phyloP scores from a whole-genome alignment of 306 rosid genomes.

The Medicago ruthenica region DNA sequence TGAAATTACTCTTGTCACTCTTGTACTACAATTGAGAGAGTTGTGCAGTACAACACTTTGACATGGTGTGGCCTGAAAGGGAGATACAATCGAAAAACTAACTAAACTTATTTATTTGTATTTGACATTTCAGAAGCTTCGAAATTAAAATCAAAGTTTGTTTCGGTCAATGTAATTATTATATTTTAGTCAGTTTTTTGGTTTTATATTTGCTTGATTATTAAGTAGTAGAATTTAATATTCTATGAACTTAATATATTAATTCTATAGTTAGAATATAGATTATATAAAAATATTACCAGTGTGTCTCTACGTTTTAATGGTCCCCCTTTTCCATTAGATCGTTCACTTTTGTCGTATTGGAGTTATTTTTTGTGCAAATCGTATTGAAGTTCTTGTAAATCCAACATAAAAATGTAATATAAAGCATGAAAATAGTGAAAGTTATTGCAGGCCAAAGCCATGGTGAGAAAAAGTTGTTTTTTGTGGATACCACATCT shows the following conservation, averaged over 20 bases:
- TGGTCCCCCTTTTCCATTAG: slow-evolving; percentile 11
- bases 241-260: not conserved
- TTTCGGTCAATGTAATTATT: not conserved
- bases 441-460: slow-evolving; percentile 12
- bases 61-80: not conserved
- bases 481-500: slow-evolving; percentile 34
- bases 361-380: not conserved
- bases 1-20: slow-evolving; percentile 8
- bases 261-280: too few relatives aligned
- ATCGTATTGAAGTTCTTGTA: slow-evolving; percentile 7
- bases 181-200: not conserved
- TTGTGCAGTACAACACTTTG: slow-evolving; percentile 34
- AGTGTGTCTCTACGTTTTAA: not conserved
- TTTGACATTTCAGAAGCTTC: not conserved
- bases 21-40: slow-evolving; percentile 15
- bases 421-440: not conserved
- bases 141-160: not conserved
- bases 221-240: not conserved
- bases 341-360: not conserved
- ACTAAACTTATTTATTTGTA: not conserved
- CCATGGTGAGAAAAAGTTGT: not conserved
- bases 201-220: not conserved
- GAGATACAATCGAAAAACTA: too few relatives aligned
- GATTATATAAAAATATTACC: too few relatives aligned
- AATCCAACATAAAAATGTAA: slow-evolving; percentile 3